These are phyloP conservation scores for Moniliophthora roreri DNA, from an alignment of 1,284 basidiomycete genomes.

Conservation along the genomic window DNA sequence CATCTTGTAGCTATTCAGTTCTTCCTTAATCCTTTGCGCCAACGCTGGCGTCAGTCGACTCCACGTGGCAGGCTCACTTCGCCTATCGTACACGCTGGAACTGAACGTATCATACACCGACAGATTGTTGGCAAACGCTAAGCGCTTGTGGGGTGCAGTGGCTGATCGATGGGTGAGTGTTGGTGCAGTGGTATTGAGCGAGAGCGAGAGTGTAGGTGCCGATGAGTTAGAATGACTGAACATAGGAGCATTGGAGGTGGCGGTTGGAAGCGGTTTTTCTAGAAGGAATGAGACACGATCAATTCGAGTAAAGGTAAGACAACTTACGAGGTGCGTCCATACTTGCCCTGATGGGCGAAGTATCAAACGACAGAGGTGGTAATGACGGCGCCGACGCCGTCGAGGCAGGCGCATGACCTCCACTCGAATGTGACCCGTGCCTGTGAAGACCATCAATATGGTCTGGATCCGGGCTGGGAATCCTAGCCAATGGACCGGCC, in stretches of 20 bases:
- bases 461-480: constrained; percentile 80
- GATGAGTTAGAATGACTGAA: constrained; percentile 86
- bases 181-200: constrained; percentile 43
- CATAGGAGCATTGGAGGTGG: constrained; percentile 29
- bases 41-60: constrained; percentile 92
- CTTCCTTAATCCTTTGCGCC: constrained; percentile 95
- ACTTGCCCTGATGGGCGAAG: constrained; percentile 22
- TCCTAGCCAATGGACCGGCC: constrained; percentile 72
- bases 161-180: constrained; percentile 62
- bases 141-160: constrained; percentile 66
- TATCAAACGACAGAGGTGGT: constrained; percentile 64
- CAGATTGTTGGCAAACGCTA: constrained; percentile 89
- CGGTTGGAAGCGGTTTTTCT: constrained; percentile 10
- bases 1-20: constrained; percentile 96
- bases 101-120: constrained; percentile 97
- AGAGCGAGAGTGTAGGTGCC: constrained; percentile 75
- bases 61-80: constrained; percentile 96
- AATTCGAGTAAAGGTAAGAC: constrained; percentile 10
- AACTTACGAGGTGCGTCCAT: constrained; percentile 26
- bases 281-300: constrained; percentile 22
- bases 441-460: constrained; percentile 83
- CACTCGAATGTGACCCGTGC: constrained; percentile 53
- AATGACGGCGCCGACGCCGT: constrained; percentile 37
- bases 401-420: constrained; percentile 25
- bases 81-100: constrained; percentile 85